Conservation (phyloP, 1,284 basidiomycete genomes). For the Cryptococcus floricola region DNA sequence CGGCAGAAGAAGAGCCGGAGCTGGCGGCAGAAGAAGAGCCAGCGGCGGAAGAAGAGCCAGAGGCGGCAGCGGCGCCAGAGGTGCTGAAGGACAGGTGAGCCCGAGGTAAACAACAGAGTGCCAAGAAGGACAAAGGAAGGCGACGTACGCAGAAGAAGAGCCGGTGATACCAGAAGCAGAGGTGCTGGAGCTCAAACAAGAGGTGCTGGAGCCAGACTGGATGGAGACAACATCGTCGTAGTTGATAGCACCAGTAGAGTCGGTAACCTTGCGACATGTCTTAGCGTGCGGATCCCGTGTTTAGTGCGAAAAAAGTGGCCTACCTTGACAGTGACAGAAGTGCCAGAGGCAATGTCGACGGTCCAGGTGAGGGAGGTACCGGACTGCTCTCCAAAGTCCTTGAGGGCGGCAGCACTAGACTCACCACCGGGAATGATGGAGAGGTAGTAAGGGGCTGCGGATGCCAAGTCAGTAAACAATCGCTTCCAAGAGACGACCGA, state of each 20-base stretch:
- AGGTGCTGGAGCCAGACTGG: slow-evolving; percentile 14
- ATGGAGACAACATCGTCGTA: slow-evolving; percentile 30
- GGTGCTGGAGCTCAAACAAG: slow-evolving; percentile 10
- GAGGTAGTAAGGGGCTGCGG: slow-evolving; percentile 60
- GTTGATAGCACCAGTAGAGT: slow-evolving; percentile 35
- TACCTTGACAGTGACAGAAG: slow-evolving; percentile 37
- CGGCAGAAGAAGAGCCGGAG: slow-evolving; percentile 10
- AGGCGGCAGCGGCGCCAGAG: slow-evolving; percentile 9
- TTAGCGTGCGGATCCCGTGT: too few relatives aligned
- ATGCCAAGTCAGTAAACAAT: background rate
- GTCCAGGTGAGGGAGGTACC: slow-evolving; percentile 61
- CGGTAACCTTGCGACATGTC: slow-evolving; percentile 16
- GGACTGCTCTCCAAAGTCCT: slow-evolving; percentile 30
- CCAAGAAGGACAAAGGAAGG: background rate
- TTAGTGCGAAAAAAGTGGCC: too few relatives aligned
- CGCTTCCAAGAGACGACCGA: background rate
- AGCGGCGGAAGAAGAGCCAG: background rate
- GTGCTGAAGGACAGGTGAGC: slow-evolving; percentile 3
- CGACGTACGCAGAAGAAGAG: slow-evolving; percentile 1
- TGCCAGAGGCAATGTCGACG: slow-evolving; percentile 57
- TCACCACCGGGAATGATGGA: slow-evolving; percentile 68
- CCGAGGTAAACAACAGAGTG: background rate
- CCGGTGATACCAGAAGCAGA: slow-evolving; percentile 3
- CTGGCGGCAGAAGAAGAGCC: slow-evolving; percentile 6
- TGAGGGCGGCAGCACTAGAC: slow-evolving; percentile 56